Percentiles rank a stretch among this genome's conserved stretches.
These are phyloP conservation scores for Verticillium klebahnii DNA, from an alignment of 2,329 filamentous ascomycete species.

Conservation along the genomic window DNA sequence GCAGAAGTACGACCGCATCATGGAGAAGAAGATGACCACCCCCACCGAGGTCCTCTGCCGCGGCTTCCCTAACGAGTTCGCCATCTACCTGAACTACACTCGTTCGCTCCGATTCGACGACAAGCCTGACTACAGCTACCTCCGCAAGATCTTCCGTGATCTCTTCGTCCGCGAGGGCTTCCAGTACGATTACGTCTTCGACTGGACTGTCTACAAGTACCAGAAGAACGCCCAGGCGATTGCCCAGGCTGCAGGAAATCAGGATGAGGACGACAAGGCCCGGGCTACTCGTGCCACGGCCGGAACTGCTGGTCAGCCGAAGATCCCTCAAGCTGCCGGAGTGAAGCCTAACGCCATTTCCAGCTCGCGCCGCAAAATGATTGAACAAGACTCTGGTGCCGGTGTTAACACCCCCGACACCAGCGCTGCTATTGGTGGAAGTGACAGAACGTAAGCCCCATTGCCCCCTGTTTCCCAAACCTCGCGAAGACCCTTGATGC, in stretches of 20 bases:
- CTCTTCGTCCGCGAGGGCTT: conserved; percentile 68
- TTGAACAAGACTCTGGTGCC: conserved; percentile 58
- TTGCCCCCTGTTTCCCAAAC: neutral
- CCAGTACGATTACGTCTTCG: conserved; percentile 74
- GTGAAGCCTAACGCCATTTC: conserved; percentile 70
- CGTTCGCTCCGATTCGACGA: conserved; percentile 69
- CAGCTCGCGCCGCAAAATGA: conserved; percentile 78
- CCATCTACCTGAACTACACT: conserved; percentile 72
- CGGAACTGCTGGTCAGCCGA: conserved; percentile 58
- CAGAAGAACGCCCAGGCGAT: conserved; percentile 94
- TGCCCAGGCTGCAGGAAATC: conserved; percentile 68
- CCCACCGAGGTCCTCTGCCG: conserved; percentile 68
- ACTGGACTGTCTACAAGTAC: conserved; percentile 98
- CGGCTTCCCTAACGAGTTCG: conserved; percentile 71
- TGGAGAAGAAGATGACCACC: conserved; percentile 33
- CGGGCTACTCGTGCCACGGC: conserved; percentile 63
- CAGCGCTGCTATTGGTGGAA: conserved; percentile 71
- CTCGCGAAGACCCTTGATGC: neutral
- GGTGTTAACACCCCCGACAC: conserved; percentile 61
- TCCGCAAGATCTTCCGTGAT: conserved; percentile 71
- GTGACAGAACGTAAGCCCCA: conserved; percentile 90
- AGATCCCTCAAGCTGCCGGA: conserved; percentile 49
- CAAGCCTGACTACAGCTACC: conserved; percentile 72
- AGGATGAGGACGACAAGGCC: conserved; percentile 73
- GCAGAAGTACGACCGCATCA: conserved; percentile 48